Conservation (phyloP, 2,329 filamentous ascomycete genomes). For the Madurella mycetomatis region DNA sequence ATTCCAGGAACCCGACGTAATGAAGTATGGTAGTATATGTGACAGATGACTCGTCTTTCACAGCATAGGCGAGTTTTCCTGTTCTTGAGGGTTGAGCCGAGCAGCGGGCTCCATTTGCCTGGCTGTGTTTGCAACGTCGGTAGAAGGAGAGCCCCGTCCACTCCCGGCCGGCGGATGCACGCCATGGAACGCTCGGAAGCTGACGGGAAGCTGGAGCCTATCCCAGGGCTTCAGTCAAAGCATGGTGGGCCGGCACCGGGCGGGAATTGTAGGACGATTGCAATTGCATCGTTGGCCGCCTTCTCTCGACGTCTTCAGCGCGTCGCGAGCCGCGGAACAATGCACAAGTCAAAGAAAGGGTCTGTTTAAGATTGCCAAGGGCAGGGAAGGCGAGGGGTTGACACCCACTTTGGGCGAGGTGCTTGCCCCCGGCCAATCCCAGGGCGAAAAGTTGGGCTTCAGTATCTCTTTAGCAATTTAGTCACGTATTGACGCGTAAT, state of each 20-base stretch:
- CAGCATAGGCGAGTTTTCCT: background rate
- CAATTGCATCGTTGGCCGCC: background rate
- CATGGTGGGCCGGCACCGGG: background rate
- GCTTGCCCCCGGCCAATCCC: slow-evolving; percentile 19
- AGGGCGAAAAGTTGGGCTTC: background rate
- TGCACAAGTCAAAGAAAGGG: slow-evolving; percentile 2
- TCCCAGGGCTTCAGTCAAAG: slow-evolving; percentile 7
- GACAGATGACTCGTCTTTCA: background rate
- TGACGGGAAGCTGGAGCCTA: slow-evolving; percentile 4
- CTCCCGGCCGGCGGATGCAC: background rate
- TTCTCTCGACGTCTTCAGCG: too few species aligned
- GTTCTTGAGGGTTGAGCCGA: background rate
- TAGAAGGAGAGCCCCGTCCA: background rate
- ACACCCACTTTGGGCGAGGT: slow-evolving; percentile 5
- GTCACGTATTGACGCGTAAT: background rate
- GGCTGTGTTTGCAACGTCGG: background rate
- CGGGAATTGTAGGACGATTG: background rate
- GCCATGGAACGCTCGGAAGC: background rate
- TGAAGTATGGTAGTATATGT: background rate
- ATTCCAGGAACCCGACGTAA: too few species aligned
- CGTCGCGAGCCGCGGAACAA: background rate
- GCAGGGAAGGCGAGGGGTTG: slow-evolving; percentile 11
- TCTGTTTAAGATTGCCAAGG: slow-evolving; percentile 16
- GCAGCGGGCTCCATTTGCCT: background rate
- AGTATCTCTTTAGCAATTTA: slow-evolving; percentile 12